Conservation (phyloP, 768 basidiomycete genomes). For the Naganishia randhawae region DNA sequence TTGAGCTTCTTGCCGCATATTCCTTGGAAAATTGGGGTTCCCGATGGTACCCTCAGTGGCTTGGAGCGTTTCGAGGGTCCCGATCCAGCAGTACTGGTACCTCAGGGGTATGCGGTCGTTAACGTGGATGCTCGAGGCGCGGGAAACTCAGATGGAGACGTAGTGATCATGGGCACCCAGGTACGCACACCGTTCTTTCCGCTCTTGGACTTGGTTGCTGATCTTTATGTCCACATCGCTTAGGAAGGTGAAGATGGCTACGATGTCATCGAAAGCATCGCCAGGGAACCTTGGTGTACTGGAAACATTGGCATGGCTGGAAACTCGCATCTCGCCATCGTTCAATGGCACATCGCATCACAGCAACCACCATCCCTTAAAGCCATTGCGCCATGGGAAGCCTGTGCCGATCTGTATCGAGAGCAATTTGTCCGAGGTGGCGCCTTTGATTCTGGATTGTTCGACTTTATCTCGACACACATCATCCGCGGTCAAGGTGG, state of each 20-base stretch:
- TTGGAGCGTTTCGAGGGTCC: slow-evolving; percentile 16
- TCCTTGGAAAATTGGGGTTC: slow-evolving; percentile 5
- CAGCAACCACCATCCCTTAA: slow-evolving; percentile 36
- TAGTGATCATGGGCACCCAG: slow-evolving; percentile 23
- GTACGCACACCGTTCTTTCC: neutral
- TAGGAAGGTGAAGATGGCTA: slow-evolving; percentile 31
- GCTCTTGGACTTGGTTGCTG: neutral
- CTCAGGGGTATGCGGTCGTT: slow-evolving; percentile 20
- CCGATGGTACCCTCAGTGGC: neutral
- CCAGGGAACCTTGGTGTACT: slow-evolving; percentile 32
- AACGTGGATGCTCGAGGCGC: slow-evolving; percentile 13
- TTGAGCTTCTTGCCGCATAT: neutral
- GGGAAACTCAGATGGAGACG: slow-evolving; percentile 22
- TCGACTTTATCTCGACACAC: slow-evolving; percentile 31
- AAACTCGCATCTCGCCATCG: slow-evolving; percentile 32
- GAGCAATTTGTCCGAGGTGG: slow-evolving; percentile 33
- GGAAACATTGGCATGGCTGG: slow-evolving; percentile 34
- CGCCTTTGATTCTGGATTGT: slow-evolving; percentile 30
- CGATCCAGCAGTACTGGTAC: slow-evolving; percentile 22
- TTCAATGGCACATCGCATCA: slow-evolving; percentile 32
- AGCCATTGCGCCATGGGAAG: slow-evolving; percentile 39
- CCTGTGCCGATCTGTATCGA: slow-evolving; percentile 29
- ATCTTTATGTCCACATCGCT: slow-evolving; percentile 11
- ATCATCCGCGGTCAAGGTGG: slow-evolving; percentile 32
- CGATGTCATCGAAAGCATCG: slow-evolving; percentile 31